Conservation (phyloP, 345 rosid genomes). For the Eucalyptus urophylla region DNA sequence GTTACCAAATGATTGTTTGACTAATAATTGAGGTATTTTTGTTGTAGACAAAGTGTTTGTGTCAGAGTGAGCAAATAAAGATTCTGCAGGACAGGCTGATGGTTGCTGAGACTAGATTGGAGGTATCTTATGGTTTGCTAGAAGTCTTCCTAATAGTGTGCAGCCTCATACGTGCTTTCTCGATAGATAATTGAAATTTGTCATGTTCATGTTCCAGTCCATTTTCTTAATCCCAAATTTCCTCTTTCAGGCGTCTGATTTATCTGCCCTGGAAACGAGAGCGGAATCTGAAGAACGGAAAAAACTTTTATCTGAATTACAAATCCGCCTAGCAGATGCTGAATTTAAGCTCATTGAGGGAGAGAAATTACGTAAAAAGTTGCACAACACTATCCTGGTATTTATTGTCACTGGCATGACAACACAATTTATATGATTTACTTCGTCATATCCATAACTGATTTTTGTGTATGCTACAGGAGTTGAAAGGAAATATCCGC, state of each 20-base stretch:
- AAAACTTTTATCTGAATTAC: slow-evolving; percentile 55
- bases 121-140: slow-evolving; percentile 19
- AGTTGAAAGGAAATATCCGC: slow-evolving; percentile 93
- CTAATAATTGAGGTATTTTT: background rate
- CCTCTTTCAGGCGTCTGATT: slow-evolving; percentile 49
- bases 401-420: background rate
- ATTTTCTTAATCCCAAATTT: background rate
- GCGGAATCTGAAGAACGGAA: slow-evolving; percentile 67
- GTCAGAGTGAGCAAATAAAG: slow-evolving; percentile 55
- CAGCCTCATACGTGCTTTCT: background rate
- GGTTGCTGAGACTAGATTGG: slow-evolving; percentile 52
- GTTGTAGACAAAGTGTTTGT: slow-evolving; percentile 53
- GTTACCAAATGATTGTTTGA: background rate
- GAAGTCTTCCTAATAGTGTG: background rate
- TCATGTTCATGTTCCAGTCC: background rate
- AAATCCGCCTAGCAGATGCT: slow-evolving; percentile 60
- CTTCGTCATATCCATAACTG: background rate
- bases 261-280: slow-evolving; percentile 63
- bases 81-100: slow-evolving; percentile 56
- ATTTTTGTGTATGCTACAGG: slow-evolving; percentile 29
- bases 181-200: background rate
- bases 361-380: slow-evolving; percentile 81
- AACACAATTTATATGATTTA: background rate
- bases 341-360: slow-evolving; percentile 88
- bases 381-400: slow-evolving; percentile 97